Evolutionary conservation across 192 early-diverging fungal genomes (phyloP).

Genomic region (Tieghemiomyces parasiticus): DNA sequence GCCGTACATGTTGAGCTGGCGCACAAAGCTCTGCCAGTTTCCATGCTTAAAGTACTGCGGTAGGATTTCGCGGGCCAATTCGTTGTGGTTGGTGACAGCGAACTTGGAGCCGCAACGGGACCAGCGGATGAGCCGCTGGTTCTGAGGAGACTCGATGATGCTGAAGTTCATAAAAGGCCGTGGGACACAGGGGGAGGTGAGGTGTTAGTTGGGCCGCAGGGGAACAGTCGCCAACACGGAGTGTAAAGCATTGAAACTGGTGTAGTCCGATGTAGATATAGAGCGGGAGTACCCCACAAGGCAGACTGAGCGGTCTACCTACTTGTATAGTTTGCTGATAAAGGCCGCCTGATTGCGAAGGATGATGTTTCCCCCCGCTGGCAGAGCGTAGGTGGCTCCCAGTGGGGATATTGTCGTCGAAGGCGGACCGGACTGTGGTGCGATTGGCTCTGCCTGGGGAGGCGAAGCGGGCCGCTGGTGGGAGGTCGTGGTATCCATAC

Average conservation of each 20-base stretch:
- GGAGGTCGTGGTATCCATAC: neutral
- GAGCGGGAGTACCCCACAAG: neutral
- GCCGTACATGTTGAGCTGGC: conserved; percentile 78
- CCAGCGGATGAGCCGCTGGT: conserved; percentile 55
- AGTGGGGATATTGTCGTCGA: neutral
- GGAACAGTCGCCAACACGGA: neutral
- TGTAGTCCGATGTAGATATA: neutral
- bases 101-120: conserved; percentile 71
- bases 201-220: neutral
- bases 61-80: conserved; percentile 59
- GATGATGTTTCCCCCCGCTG: neutral
- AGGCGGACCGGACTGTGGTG: neutral
- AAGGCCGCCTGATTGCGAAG: conserved; percentile 5
- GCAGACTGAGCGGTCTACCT: neutral
- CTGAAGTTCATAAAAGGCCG: conserved; percentile 16
- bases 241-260: neutral
- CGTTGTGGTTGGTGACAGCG: conserved; percentile 72
- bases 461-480: neutral
- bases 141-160: conserved; percentile 54
- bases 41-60: conserved; percentile 87
- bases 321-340: conserved; percentile 10
- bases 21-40: conserved; percentile 83
- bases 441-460: neutral
- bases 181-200: neutral
- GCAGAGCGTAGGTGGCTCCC: neutral